A percentile compares a stretch with the other conserved stretches of the same genome.
These are phyloP conservation scores for Platanthera zijinensis DNA, from an alignment of 106 monocot genomes.

Conservation along the genomic window DNA sequence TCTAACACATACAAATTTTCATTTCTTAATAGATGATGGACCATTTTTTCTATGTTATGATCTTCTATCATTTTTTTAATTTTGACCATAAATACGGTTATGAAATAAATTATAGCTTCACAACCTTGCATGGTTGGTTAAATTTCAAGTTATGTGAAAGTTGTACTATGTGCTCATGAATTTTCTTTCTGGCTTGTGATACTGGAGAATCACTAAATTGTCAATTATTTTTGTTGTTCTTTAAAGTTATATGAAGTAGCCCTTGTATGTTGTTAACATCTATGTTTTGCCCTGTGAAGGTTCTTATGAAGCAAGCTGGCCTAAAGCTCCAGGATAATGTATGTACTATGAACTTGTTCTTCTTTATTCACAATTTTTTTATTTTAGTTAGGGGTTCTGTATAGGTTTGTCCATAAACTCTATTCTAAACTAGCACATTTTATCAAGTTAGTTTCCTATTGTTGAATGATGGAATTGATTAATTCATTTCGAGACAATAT, in stretches of 20 bases:
- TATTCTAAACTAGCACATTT: not conserved
- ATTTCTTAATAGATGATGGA: not conserved
- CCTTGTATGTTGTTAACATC: not conserved
- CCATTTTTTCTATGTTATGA: not conserved
- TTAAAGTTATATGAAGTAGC: not conserved
- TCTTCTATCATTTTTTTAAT: not conserved
- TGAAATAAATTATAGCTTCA: not conserved
- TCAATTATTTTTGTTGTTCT: not conserved
- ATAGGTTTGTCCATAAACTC: not conserved
- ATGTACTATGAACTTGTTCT: constrained; percentile 19
- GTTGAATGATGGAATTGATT: too few species aligned
- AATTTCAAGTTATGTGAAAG: not conserved
- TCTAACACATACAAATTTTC: not conserved
- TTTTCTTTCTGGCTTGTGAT: not conserved
- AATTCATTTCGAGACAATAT: too few species aligned
- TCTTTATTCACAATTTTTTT: not conserved
- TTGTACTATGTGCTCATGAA: not conserved
- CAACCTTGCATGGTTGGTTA: not conserved
- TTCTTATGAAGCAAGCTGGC: constrained; percentile 90
- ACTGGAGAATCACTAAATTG: not conserved
- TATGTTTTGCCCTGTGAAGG: constrained; percentile 29
- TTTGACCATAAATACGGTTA: not conserved
- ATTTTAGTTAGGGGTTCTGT: not conserved
- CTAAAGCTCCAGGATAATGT: constrained; percentile 85
- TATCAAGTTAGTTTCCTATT: not conserved